phyloP scores from a whole-genome alignment of 805 yeast species.

The Suhomyces vadensis region DNA sequence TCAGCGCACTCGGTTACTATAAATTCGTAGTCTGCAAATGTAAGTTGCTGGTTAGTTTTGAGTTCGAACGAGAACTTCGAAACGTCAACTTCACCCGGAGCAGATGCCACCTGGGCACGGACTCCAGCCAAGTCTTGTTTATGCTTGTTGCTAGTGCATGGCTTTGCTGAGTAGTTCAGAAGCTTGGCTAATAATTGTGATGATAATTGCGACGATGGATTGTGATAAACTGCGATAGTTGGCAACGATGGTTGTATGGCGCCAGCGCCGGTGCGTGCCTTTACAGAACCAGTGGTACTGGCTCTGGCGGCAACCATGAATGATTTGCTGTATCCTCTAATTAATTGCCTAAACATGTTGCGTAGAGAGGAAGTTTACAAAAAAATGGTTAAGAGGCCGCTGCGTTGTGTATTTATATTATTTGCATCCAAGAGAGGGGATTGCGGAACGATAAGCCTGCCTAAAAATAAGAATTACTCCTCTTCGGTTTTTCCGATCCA shows the following conservation, averaged over 20 bases:
- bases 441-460: slow-evolving; percentile 2
- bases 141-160: slow-evolving; percentile 16
- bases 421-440: slow-evolving; percentile 9
- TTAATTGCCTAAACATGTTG: slow-evolving; percentile 5
- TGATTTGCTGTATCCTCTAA: slow-evolving; percentile 1
- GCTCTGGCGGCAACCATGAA: slow-evolving; percentile 5
- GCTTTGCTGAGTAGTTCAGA: slow-evolving; percentile 20
- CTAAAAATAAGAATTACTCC: slow-evolving; percentile 2
- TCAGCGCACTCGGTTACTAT: slow-evolving; percentile 29
- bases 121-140: slow-evolving; percentile 2
- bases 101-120: background rate
- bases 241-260: slow-evolving; percentile 6
- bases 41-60: slow-evolving; percentile 19
- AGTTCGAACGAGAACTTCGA: slow-evolving; percentile 22
- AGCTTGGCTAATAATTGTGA: slow-evolving; percentile 27
- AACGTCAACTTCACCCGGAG: slow-evolving; percentile 4
- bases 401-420: background rate
- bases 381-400: background rate
- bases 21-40: slow-evolving; percentile 27
- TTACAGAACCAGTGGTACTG: slow-evolving; percentile 2
- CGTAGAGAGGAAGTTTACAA: background rate
- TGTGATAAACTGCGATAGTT: slow-evolving; percentile 32
- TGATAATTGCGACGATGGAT: slow-evolving; percentile 26
- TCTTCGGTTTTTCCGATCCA: slow-evolving; percentile 8
- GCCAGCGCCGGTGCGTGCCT: slow-evolving; percentile 2